Evolutionary conservation across 805 yeast genomes (phyloP), one percentile per base, ranked within the genome.

Genomic region (Zygotorulaspora chibaensis): DNA sequence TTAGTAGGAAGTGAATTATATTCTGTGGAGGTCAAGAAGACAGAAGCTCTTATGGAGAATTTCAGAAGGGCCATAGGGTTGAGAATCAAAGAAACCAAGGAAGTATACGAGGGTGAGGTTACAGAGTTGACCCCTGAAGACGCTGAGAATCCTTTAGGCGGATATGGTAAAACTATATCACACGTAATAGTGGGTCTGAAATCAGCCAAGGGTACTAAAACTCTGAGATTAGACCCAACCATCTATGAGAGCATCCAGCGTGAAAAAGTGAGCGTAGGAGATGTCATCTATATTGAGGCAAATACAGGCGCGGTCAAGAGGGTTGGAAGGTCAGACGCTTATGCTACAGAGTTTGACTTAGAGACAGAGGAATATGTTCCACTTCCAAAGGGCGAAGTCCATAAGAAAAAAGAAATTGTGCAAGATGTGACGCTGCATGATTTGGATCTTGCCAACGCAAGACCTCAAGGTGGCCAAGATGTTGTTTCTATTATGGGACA

Each of bases 291-390:
- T 65, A 88, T 93, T 54, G 99, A 93, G 70, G 87, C 97, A 48
- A 91, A 95, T 62, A 91, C 97, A 12, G 99, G 99, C 35, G 88
- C 96, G 17, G 96, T 93, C 34, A 91, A 91, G 62, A 77, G 98
- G 61, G 96, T 93, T 20, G 99, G 99, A 43, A 80, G 99, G 66
- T 86, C 96, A n/a, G 98, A 93, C 67, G 96, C 97, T 0, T 89
- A 89, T 61, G 97, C 99, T 18, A 89, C 99, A 8, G 99, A 93
- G 70, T 93, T 90, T 59, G 99, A 93, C 68, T 78, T 95, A 49
- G 98, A 93, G 75, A 96, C 98, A 23, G 97, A 95, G 70, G 98
- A 93, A 70, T 93, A 93, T 67, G 98, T 93, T 17, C 96, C 99
- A 35, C 76, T 95, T 58, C 99, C 99, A 50, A 95, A 93, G 71